Evolutionary conservation across 768 basidiomycete species (phyloP), one percentile per base, ranked within the genome.

Genomic region (Tylopilus rubrobrunneus): DNA sequence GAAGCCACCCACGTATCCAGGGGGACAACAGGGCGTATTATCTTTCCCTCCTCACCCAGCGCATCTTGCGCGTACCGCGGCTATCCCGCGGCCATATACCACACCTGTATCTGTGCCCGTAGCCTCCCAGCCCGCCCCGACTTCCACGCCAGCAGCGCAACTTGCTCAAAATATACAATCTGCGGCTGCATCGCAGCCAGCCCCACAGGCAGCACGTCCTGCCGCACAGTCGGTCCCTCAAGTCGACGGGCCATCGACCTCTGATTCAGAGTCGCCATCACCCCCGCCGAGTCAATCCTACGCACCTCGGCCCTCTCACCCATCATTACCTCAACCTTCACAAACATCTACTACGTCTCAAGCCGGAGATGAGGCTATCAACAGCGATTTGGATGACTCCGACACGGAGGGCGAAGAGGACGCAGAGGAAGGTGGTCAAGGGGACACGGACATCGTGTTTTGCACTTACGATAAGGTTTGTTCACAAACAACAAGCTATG

Each of bases 381-480:
- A 95, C 64, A 96, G 92, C 51, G 97, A 99, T 65, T 73, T 99
- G 43, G 97, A 99, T 72, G 95, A 98, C 66, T 90, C 90, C 0
- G 95, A 97, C 58, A 88, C 89, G 7, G 89, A 92, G 48, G 83
- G 80, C 12, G 92, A 92, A 56, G 88, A 89, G 43, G 92, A 92
- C 11, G 82, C 83, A 0, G 91, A 91, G 45, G 89, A 89, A 47
- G 87, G 83, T 5, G 81, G 79, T 0, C 80, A 80, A 28, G 84
- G 82, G 9, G 85, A 93, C 54, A 84, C 83, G 1, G 97, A 99
- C 67, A 92, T 98, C 45, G 92, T 98, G 23, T 96, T 98, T 65
- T 98, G 97, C 70, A 94, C 95, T 7, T 98, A 97, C 67, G 97
- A 99, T 69, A 98, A 98, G 85, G 96, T 92, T 52, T 39, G 77